Conservation (phyloP, 2,329 filamentous ascomycete genomes). For the Colletotrichum spinosum region DNA sequence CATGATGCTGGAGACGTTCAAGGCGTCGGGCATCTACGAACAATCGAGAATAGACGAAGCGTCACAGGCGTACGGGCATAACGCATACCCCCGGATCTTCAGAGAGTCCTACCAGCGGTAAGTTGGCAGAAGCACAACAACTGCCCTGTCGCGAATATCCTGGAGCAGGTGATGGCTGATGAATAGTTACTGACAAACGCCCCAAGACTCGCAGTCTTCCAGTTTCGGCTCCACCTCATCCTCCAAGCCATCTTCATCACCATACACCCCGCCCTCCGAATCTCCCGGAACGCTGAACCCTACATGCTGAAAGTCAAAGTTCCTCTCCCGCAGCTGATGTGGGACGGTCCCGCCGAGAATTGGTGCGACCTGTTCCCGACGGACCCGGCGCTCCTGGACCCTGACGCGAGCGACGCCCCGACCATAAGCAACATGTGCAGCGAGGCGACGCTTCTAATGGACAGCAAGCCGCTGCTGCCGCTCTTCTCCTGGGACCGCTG, state of each 20-base stretch:
- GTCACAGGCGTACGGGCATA: not conserved
- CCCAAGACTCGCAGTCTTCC: constrained; percentile 27
- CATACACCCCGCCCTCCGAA: constrained; percentile 19
- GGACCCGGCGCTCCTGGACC: constrained; percentile 13
- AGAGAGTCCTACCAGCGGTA: constrained; percentile 28
- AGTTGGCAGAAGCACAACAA: not conserved
- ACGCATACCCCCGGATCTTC: constrained; percentile 17
- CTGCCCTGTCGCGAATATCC: too few relatives aligned
- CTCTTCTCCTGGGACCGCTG: constrained; percentile 27
- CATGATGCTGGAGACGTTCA: constrained; percentile 27
- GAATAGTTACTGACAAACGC: not conserved
- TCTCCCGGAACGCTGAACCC: constrained; percentile 27
- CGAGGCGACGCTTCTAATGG: constrained; percentile 14
- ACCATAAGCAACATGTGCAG: constrained; percentile 27
- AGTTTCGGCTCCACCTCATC: constrained; percentile 31
- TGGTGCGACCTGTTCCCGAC: constrained; percentile 20
- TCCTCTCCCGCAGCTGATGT: constrained; percentile 20
- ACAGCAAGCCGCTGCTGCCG: constrained; percentile 23
- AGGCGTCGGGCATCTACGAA: constrained; percentile 20
- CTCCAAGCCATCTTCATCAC: constrained; percentile 32
- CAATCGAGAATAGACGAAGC: constrained; percentile 19
- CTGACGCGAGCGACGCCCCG: not conserved
- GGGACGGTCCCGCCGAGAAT: constrained; percentile 18
- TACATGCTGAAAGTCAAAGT: constrained; percentile 15
- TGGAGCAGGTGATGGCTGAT: too few relatives aligned